phyloP scores from a whole-genome alignment of 2,329 filamentous ascomycete species.

The Cladosporium sphaerospermum region DNA sequence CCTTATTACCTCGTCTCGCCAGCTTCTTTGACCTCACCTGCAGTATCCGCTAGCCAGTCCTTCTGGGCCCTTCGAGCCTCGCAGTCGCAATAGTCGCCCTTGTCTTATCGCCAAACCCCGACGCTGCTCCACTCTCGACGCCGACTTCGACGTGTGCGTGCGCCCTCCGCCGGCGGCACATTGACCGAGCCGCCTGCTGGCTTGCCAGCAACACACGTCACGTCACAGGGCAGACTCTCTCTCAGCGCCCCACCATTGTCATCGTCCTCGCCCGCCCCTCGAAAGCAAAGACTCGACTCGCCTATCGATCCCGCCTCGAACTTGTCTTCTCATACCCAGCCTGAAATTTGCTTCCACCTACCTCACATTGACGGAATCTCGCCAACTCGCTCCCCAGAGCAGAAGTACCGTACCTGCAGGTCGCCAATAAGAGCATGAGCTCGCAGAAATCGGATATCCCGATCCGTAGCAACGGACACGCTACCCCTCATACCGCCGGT shows the following conservation, averaged over 20 bases:
- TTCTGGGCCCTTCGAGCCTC: neutral
- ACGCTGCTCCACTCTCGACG: no score
- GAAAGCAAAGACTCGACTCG: neutral
- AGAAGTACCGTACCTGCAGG: neutral
- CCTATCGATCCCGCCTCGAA: conserved; percentile 1
- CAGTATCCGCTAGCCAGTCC: neutral
- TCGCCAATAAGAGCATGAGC: conserved; percentile 27
- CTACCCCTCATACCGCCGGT: neutral
- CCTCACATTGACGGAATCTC: neutral
- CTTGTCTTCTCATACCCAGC: neutral
- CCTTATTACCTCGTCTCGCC: neutral
- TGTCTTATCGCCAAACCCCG: no score
- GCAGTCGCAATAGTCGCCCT: no score
- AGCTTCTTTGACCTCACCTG: neutral
- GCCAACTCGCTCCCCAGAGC: neutral
- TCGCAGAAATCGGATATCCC: conserved; percentile 28
- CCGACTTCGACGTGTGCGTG: no score
- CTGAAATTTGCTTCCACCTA: neutral
- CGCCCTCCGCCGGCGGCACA: no score
- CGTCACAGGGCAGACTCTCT: neutral
- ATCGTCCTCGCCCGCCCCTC: neutral
- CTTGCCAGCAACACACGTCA: no score
- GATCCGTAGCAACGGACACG: conserved; percentile 14
- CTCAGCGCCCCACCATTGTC: no score
- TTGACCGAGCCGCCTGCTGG: no score